Evolutionary conservation across 2,329 filamentous ascomycete species (phyloP).

Genomic region (Boeremia exigua): DNA sequence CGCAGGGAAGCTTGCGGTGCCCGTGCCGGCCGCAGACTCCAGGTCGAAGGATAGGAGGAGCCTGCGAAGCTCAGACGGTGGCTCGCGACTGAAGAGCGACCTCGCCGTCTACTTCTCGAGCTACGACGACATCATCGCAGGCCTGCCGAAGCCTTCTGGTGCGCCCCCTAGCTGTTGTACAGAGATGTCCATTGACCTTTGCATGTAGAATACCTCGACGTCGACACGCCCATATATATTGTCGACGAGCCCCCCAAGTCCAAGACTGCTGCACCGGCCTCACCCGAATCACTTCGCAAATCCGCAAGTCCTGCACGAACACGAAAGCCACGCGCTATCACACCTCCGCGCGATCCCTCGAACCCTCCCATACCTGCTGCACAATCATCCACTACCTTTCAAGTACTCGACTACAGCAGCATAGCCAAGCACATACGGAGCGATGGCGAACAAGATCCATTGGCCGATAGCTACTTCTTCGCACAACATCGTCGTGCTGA

Average conservation of each 20-base stretch:
- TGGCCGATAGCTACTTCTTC: conserved; percentile 62
- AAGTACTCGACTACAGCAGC: conserved; percentile 52
- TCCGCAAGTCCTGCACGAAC: conserved; percentile 35
- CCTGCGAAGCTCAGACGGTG: conserved; percentile 82
- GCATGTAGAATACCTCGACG: conserved; percentile 70
- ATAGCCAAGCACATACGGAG: conserved; percentile 44
- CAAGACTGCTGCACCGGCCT: conserved; percentile 27
- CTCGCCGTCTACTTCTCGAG: conserved; percentile 89
- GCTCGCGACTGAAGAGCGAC: conserved; percentile 87
- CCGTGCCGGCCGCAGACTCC: conserved; percentile 27
- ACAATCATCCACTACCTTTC: conserved; percentile 40
- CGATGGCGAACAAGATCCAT: conserved; percentile 56
- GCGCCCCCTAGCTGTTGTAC: conserved; percentile 37
- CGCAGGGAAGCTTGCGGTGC: conserved; percentile 33
- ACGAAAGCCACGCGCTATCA: conserved; percentile 29
- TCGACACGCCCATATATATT: conserved; percentile 76
- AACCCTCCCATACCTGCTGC: conserved; percentile 21
- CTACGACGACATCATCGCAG: conserved; percentile 92
- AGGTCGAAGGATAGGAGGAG: conserved; percentile 69
- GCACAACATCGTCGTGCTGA: conserved; percentile 66
- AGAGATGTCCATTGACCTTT: conserved; percentile 23
- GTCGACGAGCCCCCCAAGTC: conserved; percentile 61
- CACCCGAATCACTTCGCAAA: conserved; percentile 28
- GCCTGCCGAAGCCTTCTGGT: conserved; percentile 80
- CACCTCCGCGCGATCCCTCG: conserved; percentile 25